Evolutionary conservation across 768 basidiomycete genomes (phyloP).

Genomic region (Phlebiopsis flavidoalba): DNA sequence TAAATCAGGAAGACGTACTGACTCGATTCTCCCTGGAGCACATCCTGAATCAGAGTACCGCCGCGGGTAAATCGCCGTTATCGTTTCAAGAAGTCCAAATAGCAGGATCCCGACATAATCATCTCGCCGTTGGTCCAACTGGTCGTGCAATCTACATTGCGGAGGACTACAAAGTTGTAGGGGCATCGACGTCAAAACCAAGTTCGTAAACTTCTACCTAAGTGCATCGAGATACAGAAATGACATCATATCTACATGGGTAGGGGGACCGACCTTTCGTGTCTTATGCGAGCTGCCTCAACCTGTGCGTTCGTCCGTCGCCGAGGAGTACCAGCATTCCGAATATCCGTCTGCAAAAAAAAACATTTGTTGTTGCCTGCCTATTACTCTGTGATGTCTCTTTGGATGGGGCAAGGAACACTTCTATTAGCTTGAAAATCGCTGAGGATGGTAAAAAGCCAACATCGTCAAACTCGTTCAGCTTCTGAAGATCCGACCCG

Average conservation of each 20-base stretch:
- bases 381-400: no score
- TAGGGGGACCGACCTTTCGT: constrained; percentile 41
- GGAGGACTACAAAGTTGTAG: constrained; percentile 51
- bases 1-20: constrained; percentile 53
- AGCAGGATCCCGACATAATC: constrained; percentile 81
- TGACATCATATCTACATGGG: background rate
- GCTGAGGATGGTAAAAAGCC: constrained; percentile 32
- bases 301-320: constrained; percentile 37
- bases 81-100: constrained; percentile 74
- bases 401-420: constrained; percentile 67
- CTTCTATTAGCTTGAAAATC: constrained; percentile 57
- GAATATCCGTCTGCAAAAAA: constrained; percentile 81
- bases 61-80: constrained; percentile 55
- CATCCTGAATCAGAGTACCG: constrained; percentile 46
- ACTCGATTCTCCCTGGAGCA: constrained; percentile 42
- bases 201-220: constrained; percentile 41
- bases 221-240: background rate
- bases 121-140: constrained; percentile 50
- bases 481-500: constrained; percentile 29
- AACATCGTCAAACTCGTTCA: constrained; percentile 49
- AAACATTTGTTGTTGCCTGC: no score
- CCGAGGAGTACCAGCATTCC: constrained; percentile 36
- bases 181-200: constrained; percentile 49
- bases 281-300: constrained; percentile 57
- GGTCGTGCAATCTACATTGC: constrained; percentile 65